Evolutionary conservation across 73 alveolate genomes (phyloP).

Genomic region (Paramecium bursaria): DNA sequence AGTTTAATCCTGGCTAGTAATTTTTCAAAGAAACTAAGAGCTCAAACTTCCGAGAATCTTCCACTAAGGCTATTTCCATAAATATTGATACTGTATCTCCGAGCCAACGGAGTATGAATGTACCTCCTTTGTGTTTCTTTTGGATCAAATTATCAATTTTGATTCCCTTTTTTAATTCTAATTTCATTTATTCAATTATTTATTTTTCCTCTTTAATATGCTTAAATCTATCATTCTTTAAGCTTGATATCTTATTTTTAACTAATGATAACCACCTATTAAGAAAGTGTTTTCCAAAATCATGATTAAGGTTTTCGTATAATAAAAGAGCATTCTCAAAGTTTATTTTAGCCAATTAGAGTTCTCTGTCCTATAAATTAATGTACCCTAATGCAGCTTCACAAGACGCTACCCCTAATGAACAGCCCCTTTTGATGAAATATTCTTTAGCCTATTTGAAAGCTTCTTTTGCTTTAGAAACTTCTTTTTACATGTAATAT

Average conservation of each 20-base stretch:
- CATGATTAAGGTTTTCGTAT: conserved; percentile 49
- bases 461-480: conserved; percentile 23
- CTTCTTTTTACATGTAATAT: conserved; percentile 40
- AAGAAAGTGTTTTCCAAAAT: conserved; percentile 53
- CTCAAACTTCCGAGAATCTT: conserved; percentile 39
- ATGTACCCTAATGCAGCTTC: conserved; percentile 53
- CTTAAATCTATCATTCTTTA: conserved; percentile 54
- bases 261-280: conserved; percentile 50
- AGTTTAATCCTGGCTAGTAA: too few species aligned
- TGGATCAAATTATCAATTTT: conserved; percentile 27
- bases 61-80: conserved; percentile 35
- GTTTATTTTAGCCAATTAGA: conserved; percentile 3
- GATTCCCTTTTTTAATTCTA: conserved; percentile 46
- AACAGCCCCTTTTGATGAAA: conserved; percentile 33
- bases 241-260: conserved; percentile 51
- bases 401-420: conserved; percentile 51
- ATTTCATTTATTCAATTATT: conserved; percentile 27
- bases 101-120: conserved; percentile 38
- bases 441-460: conserved; percentile 48
- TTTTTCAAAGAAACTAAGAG: too few species aligned
- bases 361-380: neutral
- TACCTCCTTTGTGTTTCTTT: conserved; percentile 61
- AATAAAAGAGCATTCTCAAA: conserved; percentile 56
- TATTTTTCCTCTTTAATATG: conserved; percentile 40
- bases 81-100: conserved; percentile 45